phyloP scores from a whole-genome alignment of 2,329 filamentous ascomycete genomes.

The Talaromyces sp. region DNA sequence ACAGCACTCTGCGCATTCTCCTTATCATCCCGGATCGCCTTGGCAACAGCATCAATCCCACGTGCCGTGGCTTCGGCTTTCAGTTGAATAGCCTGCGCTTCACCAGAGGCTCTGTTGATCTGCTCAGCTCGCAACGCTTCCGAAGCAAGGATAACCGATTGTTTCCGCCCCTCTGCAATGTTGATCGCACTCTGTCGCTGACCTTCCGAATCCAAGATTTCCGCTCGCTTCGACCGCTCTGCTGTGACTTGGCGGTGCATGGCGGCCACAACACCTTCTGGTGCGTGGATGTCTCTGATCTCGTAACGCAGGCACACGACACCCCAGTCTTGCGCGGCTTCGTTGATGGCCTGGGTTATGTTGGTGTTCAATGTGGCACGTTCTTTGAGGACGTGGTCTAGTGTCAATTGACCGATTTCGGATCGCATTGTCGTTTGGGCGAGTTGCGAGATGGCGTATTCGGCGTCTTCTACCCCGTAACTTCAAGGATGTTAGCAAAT shows the following conservation, averaged over 20 bases:
- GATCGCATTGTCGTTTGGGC: conserved; percentile 98
- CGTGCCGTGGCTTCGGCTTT: conserved; percentile 80
- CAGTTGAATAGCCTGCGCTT: conserved; percentile 86
- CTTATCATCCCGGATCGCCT: conserved; percentile 67
- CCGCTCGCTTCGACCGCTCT: conserved; percentile 92
- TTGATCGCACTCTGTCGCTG: conserved; percentile 98
- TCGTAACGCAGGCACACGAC: conserved; percentile 95
- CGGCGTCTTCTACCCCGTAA: conserved; percentile 96
- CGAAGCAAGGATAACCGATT: conserved; percentile 91
- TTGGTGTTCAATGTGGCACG: conserved; percentile 93
- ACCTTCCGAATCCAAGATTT: conserved; percentile 95
- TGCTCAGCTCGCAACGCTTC: conserved; percentile 86
- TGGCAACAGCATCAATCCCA: conserved; percentile 82
- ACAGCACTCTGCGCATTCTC: conserved; percentile 76
- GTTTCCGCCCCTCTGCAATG: conserved; percentile 95
- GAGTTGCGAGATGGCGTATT: conserved; percentile 96
- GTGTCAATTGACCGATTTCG: conserved; percentile 91
- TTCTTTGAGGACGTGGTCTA: conserved; percentile 97
- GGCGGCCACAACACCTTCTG: conserved; percentile 85
- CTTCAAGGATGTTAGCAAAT: conserved; percentile 40
- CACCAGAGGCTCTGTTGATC: conserved; percentile 88
- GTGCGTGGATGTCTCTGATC: conserved; percentile 96
- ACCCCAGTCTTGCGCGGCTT: conserved; percentile 94
- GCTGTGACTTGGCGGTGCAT: conserved; percentile 99
- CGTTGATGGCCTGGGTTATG: conserved; percentile 98